phyloP scores from a whole-genome alignment of 148 eudicot genomes.

The Persicaria maculosa region DNA sequence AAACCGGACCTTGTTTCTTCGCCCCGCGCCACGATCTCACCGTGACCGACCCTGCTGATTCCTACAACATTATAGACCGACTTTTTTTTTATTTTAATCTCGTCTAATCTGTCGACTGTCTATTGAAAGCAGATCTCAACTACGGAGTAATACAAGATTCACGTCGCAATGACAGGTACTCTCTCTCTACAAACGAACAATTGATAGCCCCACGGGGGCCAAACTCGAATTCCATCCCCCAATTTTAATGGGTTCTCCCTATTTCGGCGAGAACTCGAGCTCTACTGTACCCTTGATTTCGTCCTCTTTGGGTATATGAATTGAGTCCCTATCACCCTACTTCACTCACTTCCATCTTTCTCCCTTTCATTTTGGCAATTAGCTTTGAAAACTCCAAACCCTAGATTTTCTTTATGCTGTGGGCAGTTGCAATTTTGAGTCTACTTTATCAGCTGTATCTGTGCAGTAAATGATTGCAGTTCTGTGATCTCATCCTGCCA shows the following conservation, averaged over 20 bases:
- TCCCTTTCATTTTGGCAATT: not conserved
- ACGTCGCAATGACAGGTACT: constrained; percentile 9
- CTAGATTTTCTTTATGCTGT: not conserved
- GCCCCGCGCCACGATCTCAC: not conserved
- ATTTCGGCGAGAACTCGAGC: not conserved
- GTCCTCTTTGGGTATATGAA: not conserved
- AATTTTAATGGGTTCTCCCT: constrained; percentile 1
- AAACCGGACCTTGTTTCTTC: not conserved
- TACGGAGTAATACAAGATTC: not conserved
- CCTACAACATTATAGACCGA: not conserved
- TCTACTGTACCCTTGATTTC: constrained; percentile 5
- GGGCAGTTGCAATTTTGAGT: not conserved
- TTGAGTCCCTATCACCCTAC: not conserved
- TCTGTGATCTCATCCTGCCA: not conserved
- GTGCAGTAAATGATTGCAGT: not conserved
- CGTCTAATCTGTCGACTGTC: too few species aligned
- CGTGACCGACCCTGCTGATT: not conserved
- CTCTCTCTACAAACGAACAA: not conserved
- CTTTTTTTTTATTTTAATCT: too few species aligned
- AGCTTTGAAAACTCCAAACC: not conserved
- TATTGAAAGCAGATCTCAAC: too few species aligned
- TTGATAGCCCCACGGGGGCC: not conserved
- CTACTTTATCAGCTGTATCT: not conserved
- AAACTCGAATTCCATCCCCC: not conserved
- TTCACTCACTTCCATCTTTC: not conserved